Conservation (phyloP, 176 grass and related monocot genomes). For the Hsuehochloa calcarea region DNA sequence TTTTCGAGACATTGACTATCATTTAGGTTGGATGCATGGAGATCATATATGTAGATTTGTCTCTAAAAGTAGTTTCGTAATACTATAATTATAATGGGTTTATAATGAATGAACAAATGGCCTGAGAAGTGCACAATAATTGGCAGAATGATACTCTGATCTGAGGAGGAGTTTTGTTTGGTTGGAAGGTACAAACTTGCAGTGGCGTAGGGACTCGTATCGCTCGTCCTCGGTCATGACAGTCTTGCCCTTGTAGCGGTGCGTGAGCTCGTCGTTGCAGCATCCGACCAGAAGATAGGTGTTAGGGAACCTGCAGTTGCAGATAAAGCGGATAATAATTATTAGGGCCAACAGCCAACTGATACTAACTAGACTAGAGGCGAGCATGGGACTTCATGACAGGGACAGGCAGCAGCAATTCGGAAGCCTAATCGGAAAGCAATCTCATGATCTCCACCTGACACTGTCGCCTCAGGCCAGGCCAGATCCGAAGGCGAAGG, state of each 20-base stretch:
- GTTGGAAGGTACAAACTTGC: conserved; percentile 58
- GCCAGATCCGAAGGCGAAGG: not conserved
- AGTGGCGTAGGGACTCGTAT: conserved; percentile 94
- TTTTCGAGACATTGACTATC: too few relatives aligned
- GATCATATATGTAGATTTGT: too few relatives aligned
- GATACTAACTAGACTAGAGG: not conserved
- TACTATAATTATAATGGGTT: too few relatives aligned
- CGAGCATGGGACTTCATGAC: too few relatives aligned
- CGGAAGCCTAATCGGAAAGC: not conserved
- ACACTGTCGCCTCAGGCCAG: not conserved
- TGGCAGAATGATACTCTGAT: too few relatives aligned
- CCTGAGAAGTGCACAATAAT: too few relatives aligned
- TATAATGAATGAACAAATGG: too few relatives aligned
- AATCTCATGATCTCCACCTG: not conserved
- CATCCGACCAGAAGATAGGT: conserved; percentile 88
- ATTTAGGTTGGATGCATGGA: too few relatives aligned
- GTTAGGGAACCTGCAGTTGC: conserved; percentile 70
- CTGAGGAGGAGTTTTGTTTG: not conserved
- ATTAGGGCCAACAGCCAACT: not conserved
- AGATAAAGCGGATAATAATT: not conserved
- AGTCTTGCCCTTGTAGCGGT: conserved; percentile 90
- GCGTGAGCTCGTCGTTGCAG: conserved; percentile 87
- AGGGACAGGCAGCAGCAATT: too few relatives aligned
- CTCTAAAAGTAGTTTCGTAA: too few relatives aligned
- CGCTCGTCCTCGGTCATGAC: conserved; percentile 91